phyloP scores from a whole-genome alignment of 2,329 filamentous ascomycete genomes.

The Arthrobotrys megalospora region DNA sequence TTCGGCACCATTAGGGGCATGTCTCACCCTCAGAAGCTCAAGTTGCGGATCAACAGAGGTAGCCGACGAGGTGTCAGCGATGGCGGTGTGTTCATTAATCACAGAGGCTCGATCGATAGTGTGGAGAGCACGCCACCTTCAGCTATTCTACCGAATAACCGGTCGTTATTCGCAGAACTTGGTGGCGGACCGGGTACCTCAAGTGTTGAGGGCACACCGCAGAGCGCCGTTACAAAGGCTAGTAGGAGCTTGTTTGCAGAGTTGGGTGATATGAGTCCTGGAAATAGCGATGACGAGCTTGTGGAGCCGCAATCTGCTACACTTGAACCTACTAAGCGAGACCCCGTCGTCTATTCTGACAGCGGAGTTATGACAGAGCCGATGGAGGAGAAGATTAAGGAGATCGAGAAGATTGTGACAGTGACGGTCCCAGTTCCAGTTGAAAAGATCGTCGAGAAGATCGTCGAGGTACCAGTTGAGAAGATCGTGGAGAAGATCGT shows the following conservation, averaged over 20 bases:
- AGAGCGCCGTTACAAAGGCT: conserved; percentile 48
- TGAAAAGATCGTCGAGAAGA: no score
- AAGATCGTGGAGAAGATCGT: no score
- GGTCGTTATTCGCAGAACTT: conserved; percentile 52
- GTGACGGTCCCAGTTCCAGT: conserved; percentile 42
- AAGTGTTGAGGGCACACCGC: conserved; percentile 54
- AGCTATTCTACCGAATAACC: conserved; percentile 60
- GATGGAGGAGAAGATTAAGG: conserved; percentile 48
- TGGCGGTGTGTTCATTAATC: conserved; percentile 74
- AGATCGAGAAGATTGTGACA: conserved; percentile 52
- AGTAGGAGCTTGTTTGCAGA: conserved; percentile 88
- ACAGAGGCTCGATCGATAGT: conserved; percentile 68
- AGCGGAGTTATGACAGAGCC: conserved; percentile 54
- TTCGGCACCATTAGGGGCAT: conserved; percentile 74
- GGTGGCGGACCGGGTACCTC: conserved; percentile 42
- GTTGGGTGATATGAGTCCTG: conserved; percentile 78
- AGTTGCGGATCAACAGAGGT: conserved; percentile 78
- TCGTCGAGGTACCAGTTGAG: conserved; percentile 27
- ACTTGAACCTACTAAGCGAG: conserved; percentile 51
- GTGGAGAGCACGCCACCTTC: conserved; percentile 70
- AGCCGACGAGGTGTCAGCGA: conserved; percentile 75
- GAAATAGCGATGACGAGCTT: conserved; percentile 79
- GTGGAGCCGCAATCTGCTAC: conserved; percentile 54
- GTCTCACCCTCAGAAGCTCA: conserved; percentile 73
- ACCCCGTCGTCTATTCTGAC: conserved; percentile 40